Evolutionary conservation across 306 rosid species (phyloP), one percentile per base, ranked within the genome.

Genomic region (Prunus salicina): DNA sequence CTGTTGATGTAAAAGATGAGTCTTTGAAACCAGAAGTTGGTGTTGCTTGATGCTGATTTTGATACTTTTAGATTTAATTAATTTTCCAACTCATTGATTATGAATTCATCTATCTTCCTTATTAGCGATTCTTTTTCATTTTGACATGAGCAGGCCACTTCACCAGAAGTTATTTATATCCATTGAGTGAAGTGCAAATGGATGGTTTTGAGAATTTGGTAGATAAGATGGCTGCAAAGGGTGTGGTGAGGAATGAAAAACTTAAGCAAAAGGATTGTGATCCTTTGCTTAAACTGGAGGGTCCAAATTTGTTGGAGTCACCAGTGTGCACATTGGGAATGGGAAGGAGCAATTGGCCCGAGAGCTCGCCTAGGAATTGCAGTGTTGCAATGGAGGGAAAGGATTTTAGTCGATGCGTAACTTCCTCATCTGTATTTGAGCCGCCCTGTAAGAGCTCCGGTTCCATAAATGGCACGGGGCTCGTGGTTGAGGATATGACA

Each of bases 351-450:
- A 80, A 77, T n/a, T 82, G 72, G 83, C 75, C 62, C n/a, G 79
- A 83, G 51, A 72, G 28, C 78, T 73, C 67, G 56, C 51, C 81
- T 51, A 76, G 73, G 65, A 82, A 75, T 51, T 61, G 58, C 57
- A 52, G 51, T 73, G 75, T 68, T 66, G 75, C 63, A 34, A 79
- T 79, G 72, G 80, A 82, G 75, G 89, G 52, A 15, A 80, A 74
- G 52, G 78, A 79, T 80, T 71, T 82, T 50, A 79, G 22, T 72
- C 79, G 81, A 65, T 64, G 80, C 58, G 57, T 63, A 64, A 7
- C 78, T 81, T 70, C 92, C 57, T 53, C 79, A 18, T 81, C 81
- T 77, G 89, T 79, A 69, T 84, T 88, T 77, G 87, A 52, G 65
- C 66, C 66, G 45, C 83, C 82, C 64, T 61, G 79, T 66, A 38